Conservation (phyloP, 1,284 basidiomycete genomes). For the Microbotryomycetes sp. region DNA sequence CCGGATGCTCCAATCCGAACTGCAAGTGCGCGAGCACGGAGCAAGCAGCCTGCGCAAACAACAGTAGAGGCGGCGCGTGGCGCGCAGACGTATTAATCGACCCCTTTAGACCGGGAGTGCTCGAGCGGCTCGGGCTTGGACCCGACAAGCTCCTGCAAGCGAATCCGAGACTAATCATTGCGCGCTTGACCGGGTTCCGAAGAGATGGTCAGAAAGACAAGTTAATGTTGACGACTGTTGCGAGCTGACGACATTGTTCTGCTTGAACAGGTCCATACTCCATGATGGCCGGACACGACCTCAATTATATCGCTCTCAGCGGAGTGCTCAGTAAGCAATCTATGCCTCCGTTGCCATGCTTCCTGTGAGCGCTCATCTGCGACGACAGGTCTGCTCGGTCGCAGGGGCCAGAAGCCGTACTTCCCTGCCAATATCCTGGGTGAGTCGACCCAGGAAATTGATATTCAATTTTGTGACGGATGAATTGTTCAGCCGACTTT, state of each 20-base stretch:
- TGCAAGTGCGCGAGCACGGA: not conserved
- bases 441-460: not conserved
- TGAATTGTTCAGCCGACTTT: constrained; percentile 53
- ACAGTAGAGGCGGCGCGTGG: constrained; percentile 12
- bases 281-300: constrained; percentile 54
- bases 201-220: constrained; percentile 36
- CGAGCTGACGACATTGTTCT: no score
- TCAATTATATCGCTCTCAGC: constrained; percentile 77
- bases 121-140: constrained; percentile 68
- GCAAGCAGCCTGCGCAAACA: not conserved
- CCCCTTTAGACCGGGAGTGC: constrained; percentile 71
- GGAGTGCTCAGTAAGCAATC: constrained; percentile 62
- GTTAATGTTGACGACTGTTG: no score
- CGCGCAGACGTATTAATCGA: constrained; percentile 70
- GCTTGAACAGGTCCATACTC: constrained; percentile 17
- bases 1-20: not conserved
- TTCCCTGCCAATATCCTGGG: constrained; percentile 65
- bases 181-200: constrained; percentile 41
- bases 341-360: no score
- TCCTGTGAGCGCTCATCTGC: no score
- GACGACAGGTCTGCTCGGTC: constrained; percentile 34
- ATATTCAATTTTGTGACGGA: not conserved
- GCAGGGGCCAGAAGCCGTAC: constrained; percentile 51
- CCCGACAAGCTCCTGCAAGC: constrained; percentile 57
- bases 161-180: constrained; percentile 37